Conservation (phyloP, 768 basidiomycete species). For the Floccularia luteovirens region DNA sequence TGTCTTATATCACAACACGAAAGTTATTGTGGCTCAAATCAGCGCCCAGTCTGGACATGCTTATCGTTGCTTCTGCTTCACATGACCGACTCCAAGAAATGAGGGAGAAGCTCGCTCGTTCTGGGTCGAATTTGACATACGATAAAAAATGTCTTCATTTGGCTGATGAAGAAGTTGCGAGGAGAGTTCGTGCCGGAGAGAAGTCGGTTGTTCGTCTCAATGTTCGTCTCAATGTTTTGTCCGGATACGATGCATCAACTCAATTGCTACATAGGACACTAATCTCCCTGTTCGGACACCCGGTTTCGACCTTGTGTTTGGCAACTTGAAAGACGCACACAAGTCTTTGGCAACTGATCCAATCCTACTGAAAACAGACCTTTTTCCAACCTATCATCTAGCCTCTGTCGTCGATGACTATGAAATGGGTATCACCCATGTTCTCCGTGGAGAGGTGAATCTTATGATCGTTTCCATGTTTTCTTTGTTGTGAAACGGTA, state of each 20-base stretch:
- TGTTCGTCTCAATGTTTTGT: constrained; percentile 33
- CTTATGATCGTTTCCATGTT: not conserved
- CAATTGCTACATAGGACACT: constrained; percentile 37
- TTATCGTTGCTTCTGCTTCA: constrained; percentile 92
- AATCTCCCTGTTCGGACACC: constrained; percentile 42
- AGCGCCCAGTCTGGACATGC: constrained; percentile 68
- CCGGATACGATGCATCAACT: not conserved
- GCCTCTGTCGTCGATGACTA: constrained; percentile 96
- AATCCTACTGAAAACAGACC: constrained; percentile 85
- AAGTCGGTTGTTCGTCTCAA: constrained; percentile 83
- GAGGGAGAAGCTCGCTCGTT: constrained; percentile 60
- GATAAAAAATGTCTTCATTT: constrained; percentile 86
- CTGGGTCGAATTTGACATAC: constrained; percentile 76
- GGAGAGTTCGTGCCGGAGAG: constrained; percentile 69
- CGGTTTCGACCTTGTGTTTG: constrained; percentile 70
- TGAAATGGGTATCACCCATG: constrained; percentile 94
- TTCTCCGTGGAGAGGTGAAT: constrained; percentile 84
- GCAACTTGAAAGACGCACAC: constrained; percentile 63
- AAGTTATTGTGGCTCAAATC: not conserved
- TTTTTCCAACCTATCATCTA: constrained; percentile 93
- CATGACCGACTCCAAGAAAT: constrained; percentile 58
- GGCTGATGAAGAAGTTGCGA: constrained; percentile 76
- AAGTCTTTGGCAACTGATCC: constrained; percentile 83
- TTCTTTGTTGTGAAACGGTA: not conserved
- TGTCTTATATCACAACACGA: constrained; percentile 9